Base-by-base conservation (phyloP, 2,329 filamentous ascomycete species). In the Tolypocladium amazonense region DNA sequence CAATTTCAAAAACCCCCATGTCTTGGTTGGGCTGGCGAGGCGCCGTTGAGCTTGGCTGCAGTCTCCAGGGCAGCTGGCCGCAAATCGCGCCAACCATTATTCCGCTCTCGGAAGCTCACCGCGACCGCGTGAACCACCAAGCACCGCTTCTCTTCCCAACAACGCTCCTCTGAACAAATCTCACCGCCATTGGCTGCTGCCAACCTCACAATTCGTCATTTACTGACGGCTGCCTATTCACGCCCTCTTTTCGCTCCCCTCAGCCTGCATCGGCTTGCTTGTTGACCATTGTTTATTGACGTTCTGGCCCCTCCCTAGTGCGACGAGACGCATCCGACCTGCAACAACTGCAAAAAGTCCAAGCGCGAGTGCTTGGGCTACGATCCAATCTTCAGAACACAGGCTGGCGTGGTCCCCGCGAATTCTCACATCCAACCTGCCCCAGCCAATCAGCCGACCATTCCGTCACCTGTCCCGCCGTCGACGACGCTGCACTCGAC, bases 311-410 rank as follows among this genome's bases (percentile, higher is more conserved):
- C 62, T 63, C 62, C 66, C 66, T 73, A 97, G 94, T 99, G 94
- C 77, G 94, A 97, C 83, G 94, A 99, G 80, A 87, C 86, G 62
- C 92, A 96, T 74, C 94, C 94, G 27, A 87, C 88, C 62, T 99
- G 94, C 80, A 87, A 91, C 76, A 91, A 94, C 71, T 94, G 90
- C 77, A 87, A 88, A 70, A 94, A 94, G 74, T 92, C 88, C 66
- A 94, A 93, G 76, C 89, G 90, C 69, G 89, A 93, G 68, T 94
- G 90, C 70, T 72, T 92, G 56, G 90, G 90, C 59, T 94, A 94
- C 82, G 90, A 94, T 69, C 89, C 90, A 43, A 90, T 93, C 69
- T 94, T 93, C 77, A 90, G 91, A 75, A 83, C 83, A 65, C 83
- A 87, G 37, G 81, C 88, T 56, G 83, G 86, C 64, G 56, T 56